A percentile compares a stretch with the other conserved stretches of the same genome.
Conservation (phyloP, 768 basidiomycete species). For the Chalciporus pseudorubinellus region DNA sequence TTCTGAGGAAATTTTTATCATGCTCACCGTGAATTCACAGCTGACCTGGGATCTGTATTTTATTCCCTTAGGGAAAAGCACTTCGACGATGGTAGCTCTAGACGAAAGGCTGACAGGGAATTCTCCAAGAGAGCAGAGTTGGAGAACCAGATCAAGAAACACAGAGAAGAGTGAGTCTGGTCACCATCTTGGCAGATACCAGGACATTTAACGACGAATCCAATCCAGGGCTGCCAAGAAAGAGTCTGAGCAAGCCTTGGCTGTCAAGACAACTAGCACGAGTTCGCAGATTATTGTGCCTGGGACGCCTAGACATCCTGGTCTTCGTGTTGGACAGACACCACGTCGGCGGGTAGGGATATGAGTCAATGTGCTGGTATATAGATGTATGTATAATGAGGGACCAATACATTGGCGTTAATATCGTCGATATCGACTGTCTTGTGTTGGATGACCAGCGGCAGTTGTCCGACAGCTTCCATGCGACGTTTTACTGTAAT, state of each 20-base stretch:
- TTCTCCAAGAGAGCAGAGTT: conserved; percentile 90
- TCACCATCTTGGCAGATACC: conserved; percentile 4
- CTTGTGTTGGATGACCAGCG: too few species aligned
- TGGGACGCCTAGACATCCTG: conserved; percentile 74
- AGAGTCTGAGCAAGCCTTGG: too few species aligned
- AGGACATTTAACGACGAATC: conserved; percentile 7
- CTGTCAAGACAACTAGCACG: conserved; percentile 50
- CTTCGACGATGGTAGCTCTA: conserved; percentile 84
- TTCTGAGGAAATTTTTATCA: background rate
- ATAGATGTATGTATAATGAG: background rate
- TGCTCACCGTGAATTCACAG: conserved; percentile 38
- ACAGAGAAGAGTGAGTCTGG: conserved; percentile 60
- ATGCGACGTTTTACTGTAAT: conserved; percentile 16
- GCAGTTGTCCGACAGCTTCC: too few species aligned
- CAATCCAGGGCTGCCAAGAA: too few species aligned
- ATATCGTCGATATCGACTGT: too few species aligned
- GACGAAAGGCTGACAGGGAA: conserved; percentile 79
- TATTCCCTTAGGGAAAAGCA: conserved; percentile 98
- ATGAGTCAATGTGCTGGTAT: conserved; percentile 27
- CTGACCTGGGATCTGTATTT: conserved; percentile 93
- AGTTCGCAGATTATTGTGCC: conserved; percentile 73
- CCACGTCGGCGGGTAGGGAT: conserved; percentile 73
- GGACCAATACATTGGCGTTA: too few species aligned
- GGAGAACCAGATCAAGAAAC: conserved; percentile 86
- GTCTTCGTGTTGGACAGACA: conserved; percentile 68